Percentiles rank a stretch among this genome's conserved stretches.
Evolutionary conservation across 371 early-diverging fungal genomes (phyloP).

Genomic region (Rhizopus sp.): DNA sequence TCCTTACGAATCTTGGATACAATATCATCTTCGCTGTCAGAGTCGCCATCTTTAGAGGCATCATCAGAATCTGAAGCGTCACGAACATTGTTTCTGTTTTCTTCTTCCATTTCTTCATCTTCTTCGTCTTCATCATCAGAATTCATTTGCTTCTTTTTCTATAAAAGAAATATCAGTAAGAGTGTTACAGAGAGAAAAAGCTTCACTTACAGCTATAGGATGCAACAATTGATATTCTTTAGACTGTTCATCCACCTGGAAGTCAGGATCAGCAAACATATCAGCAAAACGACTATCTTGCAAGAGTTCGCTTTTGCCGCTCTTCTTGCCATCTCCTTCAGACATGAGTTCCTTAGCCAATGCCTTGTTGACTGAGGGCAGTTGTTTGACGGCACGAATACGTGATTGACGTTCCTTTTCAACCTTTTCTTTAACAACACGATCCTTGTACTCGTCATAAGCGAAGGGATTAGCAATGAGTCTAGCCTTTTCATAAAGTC

Average conservation of each 20-base stretch:
- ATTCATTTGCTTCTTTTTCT: slow-evolving; percentile 27
- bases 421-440: slow-evolving; percentile 77
- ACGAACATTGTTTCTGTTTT: slow-evolving; percentile 40
- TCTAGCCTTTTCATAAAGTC: slow-evolving; percentile 94
- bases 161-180: not conserved
- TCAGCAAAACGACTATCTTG: slow-evolving; percentile 86
- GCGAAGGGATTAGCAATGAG: slow-evolving; percentile 97
- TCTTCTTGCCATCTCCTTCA: slow-evolving; percentile 49
- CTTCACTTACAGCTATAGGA: slow-evolving; percentile 54
- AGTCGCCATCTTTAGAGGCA: slow-evolving; percentile 43
- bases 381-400: slow-evolving; percentile 83
- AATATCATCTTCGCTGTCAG: slow-evolving; percentile 51
- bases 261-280: slow-evolving; percentile 92
- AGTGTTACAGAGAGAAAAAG: not conserved
- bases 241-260: slow-evolving; percentile 87
- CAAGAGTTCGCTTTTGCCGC: slow-evolving; percentile 58
- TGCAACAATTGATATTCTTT: slow-evolving; percentile 87
- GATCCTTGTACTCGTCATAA: slow-evolving; percentile 88
- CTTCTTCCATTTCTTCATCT: slow-evolving; percentile 45
- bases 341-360: slow-evolving; percentile 79
- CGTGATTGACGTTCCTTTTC: slow-evolving; percentile 88
- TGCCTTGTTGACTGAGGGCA: slow-evolving; percentile 89
- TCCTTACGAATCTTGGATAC: slow-evolving; percentile 49
- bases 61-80: slow-evolving; percentile 50
- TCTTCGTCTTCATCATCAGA: slow-evolving; percentile 32